Percentiles rank a stretch among this genome's conserved stretches.
phyloP scores from a whole-genome alignment of 495 filamentous ascomycete species.

The Aspergillus nanangensis region DNA sequence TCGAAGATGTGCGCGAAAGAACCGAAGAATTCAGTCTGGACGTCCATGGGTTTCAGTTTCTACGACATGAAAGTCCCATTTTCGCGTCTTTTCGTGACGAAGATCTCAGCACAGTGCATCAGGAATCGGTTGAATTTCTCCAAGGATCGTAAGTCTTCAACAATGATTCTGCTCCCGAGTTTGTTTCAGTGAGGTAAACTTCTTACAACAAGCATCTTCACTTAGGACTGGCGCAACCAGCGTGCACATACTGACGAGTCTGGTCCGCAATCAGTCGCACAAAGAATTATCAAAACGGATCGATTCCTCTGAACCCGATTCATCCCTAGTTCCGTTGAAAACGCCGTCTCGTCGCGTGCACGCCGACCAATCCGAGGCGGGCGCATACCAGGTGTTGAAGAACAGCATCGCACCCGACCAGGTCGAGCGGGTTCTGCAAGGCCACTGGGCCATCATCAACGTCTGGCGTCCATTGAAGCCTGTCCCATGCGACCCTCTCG shows the following conservation, averaged over 20 bases:
- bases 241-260: not conserved
- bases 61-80: not conserved
- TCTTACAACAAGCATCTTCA: not conserved
- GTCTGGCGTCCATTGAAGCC: conserved; percentile 4
- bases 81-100: not conserved
- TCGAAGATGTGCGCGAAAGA: conserved; percentile 1
- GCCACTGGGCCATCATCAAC: conserved; percentile 1
- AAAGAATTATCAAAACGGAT: not conserved
- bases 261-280: not conserved
- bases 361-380: conserved; percentile 1
- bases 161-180: not conserved
- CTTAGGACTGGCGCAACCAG: not conserved
- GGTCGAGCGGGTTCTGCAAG: not conserved
- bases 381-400: not conserved
- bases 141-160: not conserved
- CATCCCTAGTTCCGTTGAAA: not conserved
- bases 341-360: not conserved
- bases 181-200: not conserved
- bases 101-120: not conserved
- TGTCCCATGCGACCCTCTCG: conserved; percentile 1
- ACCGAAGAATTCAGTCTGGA: not conserved
- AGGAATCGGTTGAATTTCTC: not conserved
- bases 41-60: conserved; percentile 2
- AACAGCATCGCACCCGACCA: not conserved
- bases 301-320: not conserved